Evolutionary conservation across 176 grass and related monocot genomes (phyloP), one percentile per base, ranked within the genome.

Genomic region (Avena sativa): DNA sequence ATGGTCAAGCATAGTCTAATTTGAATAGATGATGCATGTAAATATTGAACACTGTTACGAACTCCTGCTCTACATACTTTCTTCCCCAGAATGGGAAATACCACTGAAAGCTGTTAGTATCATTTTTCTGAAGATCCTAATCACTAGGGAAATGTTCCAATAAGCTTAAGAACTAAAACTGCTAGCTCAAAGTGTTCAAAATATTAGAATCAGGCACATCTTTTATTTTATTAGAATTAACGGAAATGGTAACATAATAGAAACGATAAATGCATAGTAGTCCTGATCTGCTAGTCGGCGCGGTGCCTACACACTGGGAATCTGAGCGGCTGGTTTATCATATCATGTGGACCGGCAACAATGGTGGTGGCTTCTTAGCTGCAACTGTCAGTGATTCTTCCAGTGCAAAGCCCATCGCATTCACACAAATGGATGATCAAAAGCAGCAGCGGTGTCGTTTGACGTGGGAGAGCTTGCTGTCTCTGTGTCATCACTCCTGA

Each of bases 401-500:
- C 53, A 62, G 62, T 73, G 71, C 53, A 62, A 85, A 70, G 70
- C 44, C 62, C 64, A 51, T 84, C 70, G 2, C n/a, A 88, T 87
- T 62, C 83, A 86, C 77, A 74, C 43, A 66, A 89, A 88, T 69
- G 90, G 94, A 58, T 90, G 92, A 60, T 85, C 82, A 87, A 87
- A 57, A 60, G 77, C 44, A 46, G 77, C 34, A 46, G 88, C 10
- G 68, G 76, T n/a, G 12, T 92, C 44, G 2, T 76, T 89, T 46
- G 32, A 78, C 17, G 50, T 73, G n/a, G 30, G 72, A 61, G 75
- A 78, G 67, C 62, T 85, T 32, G 87, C 88, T 30, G 83, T 76
- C 21, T 91, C 90, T 63, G 38, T 74, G 25, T 96, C 94, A 14
- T 80, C 80, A 17, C 78, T 96, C 87, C 97, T 93, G 44, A 91